phyloP scores from a whole-genome alignment of 805 yeast genomes.

The Ogataea trehaloabstinens region DNA sequence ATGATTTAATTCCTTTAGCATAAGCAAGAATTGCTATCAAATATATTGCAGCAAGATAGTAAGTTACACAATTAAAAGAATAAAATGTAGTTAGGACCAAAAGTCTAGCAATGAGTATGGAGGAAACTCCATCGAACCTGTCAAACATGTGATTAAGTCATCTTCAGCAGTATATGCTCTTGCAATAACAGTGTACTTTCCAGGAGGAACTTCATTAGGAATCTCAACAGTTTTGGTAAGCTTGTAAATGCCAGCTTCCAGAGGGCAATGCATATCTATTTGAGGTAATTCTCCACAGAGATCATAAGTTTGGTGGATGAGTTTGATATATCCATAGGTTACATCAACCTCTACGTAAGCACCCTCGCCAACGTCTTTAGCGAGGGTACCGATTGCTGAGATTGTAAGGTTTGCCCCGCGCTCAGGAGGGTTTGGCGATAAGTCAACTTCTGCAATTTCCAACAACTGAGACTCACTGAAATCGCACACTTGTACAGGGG shows the following conservation, averaged over 20 bases:
- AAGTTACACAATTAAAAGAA: not conserved
- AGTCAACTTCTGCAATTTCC: constrained; percentile 52
- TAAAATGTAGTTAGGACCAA: not conserved
- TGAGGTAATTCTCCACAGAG: constrained; percentile 83
- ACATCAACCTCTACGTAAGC: constrained; percentile 95
- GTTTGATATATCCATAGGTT: constrained; percentile 84
- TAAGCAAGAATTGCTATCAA: too few relatives aligned
- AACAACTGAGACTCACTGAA: constrained; percentile 59
- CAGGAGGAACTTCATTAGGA: constrained; percentile 94
- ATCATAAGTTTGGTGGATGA: constrained; percentile 87
- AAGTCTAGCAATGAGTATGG: constrained; percentile 9
- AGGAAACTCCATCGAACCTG: constrained; percentile 65
- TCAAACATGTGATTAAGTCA: constrained; percentile 77
- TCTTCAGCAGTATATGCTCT: constrained; percentile 88
- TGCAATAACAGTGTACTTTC: constrained; percentile 81
- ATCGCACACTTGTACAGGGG: constrained; percentile 83
- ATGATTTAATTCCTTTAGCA: too few relatives aligned
- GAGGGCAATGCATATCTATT: constrained; percentile 84
- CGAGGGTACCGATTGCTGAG: constrained; percentile 65
- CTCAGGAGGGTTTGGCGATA: constrained; percentile 85
- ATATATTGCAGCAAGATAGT: not conserved
- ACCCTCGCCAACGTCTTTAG: constrained; percentile 65
- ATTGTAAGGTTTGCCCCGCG: constrained; percentile 85
- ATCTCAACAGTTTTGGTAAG: constrained; percentile 74
- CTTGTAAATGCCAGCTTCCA: constrained; percentile 63